Conservation (phyloP, 2,329 filamentous ascomycete species). For the Ascosphaera pollenicola region DNA sequence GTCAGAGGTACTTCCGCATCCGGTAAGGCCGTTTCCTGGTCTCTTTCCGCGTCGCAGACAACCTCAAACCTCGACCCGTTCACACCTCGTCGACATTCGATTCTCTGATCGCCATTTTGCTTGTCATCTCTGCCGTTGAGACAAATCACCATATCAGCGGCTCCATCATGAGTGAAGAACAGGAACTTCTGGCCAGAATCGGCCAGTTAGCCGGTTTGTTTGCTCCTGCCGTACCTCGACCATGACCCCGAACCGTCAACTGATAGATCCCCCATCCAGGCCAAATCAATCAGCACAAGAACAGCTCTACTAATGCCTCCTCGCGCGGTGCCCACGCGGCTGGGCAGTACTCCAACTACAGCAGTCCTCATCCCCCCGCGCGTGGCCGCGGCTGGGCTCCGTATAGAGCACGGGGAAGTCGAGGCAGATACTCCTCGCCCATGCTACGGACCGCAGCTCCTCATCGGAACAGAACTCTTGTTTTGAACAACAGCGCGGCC, state of each 20-base stretch:
- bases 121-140: too few species aligned
- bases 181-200: constrained; percentile 33
- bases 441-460: constrained; percentile 15
- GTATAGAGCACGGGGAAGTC: constrained; percentile 21
- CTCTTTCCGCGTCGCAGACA: too few species aligned
- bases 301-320: constrained; percentile 17
- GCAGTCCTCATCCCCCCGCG: constrained; percentile 6
- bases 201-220: constrained; percentile 32
- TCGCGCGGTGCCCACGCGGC: constrained; percentile 9
- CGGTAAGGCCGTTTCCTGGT: too few species aligned
- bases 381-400: constrained; percentile 19
- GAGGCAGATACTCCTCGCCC: too few species aligned
- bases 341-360: constrained; percentile 6
- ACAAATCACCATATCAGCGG: too few species aligned
- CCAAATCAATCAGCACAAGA: constrained; percentile 63
- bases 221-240: constrained; percentile 7
- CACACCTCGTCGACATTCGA: too few species aligned
- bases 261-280: constrained; percentile 28
- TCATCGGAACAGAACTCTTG: constrained; percentile 37
- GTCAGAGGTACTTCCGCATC: too few species aligned
- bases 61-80: too few species aligned
- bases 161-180: constrained; percentile 27
- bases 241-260: constrained; percentile 7
- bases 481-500: constrained; percentile 32
- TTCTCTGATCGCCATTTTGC: too few species aligned